These are phyloP conservation scores for Umbelopsis sp. DNA, from an alignment of 192 early-diverging fungal species.

Conservation along the genomic window DNA sequence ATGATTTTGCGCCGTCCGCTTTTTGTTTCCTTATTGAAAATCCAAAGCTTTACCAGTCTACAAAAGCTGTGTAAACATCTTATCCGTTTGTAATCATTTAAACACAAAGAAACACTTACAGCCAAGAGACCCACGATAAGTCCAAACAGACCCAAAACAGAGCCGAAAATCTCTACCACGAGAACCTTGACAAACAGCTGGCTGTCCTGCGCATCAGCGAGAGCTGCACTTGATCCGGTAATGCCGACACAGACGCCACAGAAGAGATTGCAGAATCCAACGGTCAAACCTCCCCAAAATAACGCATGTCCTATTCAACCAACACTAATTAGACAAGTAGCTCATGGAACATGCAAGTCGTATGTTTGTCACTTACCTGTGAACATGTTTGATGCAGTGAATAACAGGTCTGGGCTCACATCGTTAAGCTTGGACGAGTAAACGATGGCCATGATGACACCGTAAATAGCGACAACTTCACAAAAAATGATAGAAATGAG, in stretches of 20 bases:
- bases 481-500: conserved; percentile 99
- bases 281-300: conserved; percentile 97
- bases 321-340: not conserved
- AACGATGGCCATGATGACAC: conserved; percentile 97
- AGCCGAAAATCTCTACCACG: conserved; percentile 97
- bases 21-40: conserved; percentile 29
- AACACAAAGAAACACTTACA: conserved; percentile 38
- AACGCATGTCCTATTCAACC: conserved; percentile 74
- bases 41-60: conserved; percentile 46
- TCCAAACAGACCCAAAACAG: conserved; percentile 94
- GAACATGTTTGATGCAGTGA: conserved; percentile 67
- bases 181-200: conserved; percentile 97
- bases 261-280: conserved; percentile 89
- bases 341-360: not conserved
- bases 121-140: conserved; percentile 92
- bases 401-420: conserved; percentile 48
- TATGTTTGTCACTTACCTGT: conserved; percentile 61
- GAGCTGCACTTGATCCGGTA: conserved; percentile 89
- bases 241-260: conserved; percentile 94
- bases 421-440: conserved; percentile 85
- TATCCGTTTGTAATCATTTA: not conserved
- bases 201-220: conserved; percentile 95
- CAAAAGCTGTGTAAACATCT: not conserved
- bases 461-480: conserved; percentile 99
- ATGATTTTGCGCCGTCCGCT: not conserved